Conservation (phyloP, 208 protist species). For the Trypanosoma cruzi region DNA sequence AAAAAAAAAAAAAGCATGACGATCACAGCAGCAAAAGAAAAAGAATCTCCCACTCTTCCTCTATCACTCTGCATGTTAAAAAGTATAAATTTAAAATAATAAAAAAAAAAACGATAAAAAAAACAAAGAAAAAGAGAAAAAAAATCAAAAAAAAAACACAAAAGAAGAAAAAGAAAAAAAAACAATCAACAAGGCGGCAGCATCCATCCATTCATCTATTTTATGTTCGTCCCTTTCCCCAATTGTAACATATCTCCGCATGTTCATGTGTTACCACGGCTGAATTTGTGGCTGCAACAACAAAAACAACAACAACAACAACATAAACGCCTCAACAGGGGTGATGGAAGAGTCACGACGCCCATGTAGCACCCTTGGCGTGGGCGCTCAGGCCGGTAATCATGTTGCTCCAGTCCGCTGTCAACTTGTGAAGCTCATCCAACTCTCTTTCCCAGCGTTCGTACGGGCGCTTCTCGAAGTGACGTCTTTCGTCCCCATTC, state of each 20-base stretch:
- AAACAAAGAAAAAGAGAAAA: no score
- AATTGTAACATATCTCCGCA: not conserved
- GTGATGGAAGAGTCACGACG: not conserved
- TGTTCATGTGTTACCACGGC: not conserved
- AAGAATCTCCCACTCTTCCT: not conserved
- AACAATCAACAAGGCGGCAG: not conserved
- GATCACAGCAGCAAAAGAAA: not conserved
- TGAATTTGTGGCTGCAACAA: not conserved
- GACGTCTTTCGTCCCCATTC: not conserved
- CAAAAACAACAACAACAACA: not conserved
- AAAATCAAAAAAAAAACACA: not conserved
- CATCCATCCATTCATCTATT: not conserved
- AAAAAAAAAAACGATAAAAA: not conserved
- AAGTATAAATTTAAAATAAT: not conserved
- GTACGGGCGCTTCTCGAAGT: not conserved
- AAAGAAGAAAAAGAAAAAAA: constrained; percentile 5
- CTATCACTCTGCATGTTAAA: not conserved
- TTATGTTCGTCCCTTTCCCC: not conserved
- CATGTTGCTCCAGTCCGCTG: constrained; percentile 9
- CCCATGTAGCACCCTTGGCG: not conserved
- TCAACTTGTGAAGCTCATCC: not conserved
- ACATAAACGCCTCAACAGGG: not conserved
- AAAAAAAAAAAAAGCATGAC: not conserved
- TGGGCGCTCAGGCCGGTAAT: not conserved
- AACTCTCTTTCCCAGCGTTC: constrained; percentile 7